A percentile compares a stretch with the other conserved stretches of the same genome.
These are phyloP conservation scores for Eucalyptus guilfoylei DNA, from an alignment of 345 rosid genomes.

Conservation along the genomic window DNA sequence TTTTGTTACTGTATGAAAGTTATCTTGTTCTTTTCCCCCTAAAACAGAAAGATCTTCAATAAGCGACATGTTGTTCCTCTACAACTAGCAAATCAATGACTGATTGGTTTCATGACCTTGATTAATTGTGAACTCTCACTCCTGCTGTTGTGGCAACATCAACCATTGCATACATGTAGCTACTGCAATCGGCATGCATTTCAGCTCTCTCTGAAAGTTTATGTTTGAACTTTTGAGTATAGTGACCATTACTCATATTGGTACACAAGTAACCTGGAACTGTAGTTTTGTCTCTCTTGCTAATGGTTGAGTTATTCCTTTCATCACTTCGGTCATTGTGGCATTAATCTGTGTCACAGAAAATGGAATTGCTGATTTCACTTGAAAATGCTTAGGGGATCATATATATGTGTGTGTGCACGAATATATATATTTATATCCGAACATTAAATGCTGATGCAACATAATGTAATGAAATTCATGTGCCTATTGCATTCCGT, in stretches of 20 bases:
- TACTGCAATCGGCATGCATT: not conserved
- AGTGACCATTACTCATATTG: not conserved
- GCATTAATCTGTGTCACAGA: not conserved
- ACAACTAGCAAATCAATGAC: not conserved
- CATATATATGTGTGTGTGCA: not conserved
- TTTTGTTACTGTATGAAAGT: not conserved
- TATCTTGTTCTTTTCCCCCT: not conserved
- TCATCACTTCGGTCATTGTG: not conserved
- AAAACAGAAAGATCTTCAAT: not conserved
- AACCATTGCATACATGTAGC: not conserved
- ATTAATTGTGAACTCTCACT: not conserved
- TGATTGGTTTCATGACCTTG: not conserved
- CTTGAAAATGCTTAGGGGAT: not conserved
- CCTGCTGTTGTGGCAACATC: not conserved
- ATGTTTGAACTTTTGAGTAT: not conserved
- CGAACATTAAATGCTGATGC: not conserved
- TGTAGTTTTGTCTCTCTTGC: not conserved
- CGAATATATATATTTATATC: not conserved
- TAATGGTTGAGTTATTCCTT: not conserved
- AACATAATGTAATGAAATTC: not conserved
- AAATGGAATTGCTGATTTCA: not conserved
- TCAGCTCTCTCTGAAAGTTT: not conserved
- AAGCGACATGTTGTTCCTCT: not conserved
- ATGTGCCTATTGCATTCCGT: not conserved
- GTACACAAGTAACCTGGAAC: not conserved